Evolutionary conservation across 1,139 yeast species (phyloP).

Genomic region (Blastobotrys arbuscula): DNA sequence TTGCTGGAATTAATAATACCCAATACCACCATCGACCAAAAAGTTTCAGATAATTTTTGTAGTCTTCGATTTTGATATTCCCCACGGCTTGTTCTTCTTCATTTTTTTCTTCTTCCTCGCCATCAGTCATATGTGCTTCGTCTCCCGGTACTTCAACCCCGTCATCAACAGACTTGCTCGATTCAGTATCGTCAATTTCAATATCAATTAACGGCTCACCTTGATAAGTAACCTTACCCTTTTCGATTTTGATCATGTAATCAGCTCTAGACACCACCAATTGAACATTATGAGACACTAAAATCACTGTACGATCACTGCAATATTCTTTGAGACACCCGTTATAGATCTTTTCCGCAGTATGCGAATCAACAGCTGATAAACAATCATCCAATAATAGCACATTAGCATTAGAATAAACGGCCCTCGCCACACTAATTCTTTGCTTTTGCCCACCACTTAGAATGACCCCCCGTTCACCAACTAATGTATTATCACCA

Average conservation of each 20-base stretch:
- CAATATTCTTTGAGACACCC: slow-evolving; percentile 56
- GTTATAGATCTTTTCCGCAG: slow-evolving; percentile 90
- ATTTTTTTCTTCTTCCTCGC: slow-evolving; percentile 82
- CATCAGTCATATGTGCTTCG: background rate
- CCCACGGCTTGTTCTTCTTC: slow-evolving; percentile 86
- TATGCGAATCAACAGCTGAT: slow-evolving; percentile 87
- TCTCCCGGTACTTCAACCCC: background rate
- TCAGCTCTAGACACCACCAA: slow-evolving; percentile 74
- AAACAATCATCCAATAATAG: slow-evolving; percentile 86
- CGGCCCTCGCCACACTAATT: slow-evolving; percentile 89
- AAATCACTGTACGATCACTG: slow-evolving; percentile 66
- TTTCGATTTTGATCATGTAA: slow-evolving; percentile 70
- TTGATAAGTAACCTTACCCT: slow-evolving; percentile 72
- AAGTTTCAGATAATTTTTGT: slow-evolving; percentile 56
- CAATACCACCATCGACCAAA: slow-evolving; percentile 59
- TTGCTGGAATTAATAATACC: slow-evolving; percentile 37
- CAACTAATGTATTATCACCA: slow-evolving; percentile 76
- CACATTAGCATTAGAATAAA: slow-evolving; percentile 77
- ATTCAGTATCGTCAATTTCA: slow-evolving; percentile 69
- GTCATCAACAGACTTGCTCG: slow-evolving; percentile 36
- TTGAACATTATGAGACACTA: slow-evolving; percentile 92
- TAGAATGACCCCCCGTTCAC: slow-evolving; percentile 91
- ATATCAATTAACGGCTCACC: slow-evolving; percentile 58
- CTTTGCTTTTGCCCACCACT: slow-evolving; percentile 98
- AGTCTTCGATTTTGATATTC: slow-evolving; percentile 65